Percentiles rank a stretch among this genome's conserved stretches.
These are phyloP conservation scores for Phaeodactylum tricornutum DNA, from an alignment of 108 stramenopile genomes.

Conservation along the genomic window DNA sequence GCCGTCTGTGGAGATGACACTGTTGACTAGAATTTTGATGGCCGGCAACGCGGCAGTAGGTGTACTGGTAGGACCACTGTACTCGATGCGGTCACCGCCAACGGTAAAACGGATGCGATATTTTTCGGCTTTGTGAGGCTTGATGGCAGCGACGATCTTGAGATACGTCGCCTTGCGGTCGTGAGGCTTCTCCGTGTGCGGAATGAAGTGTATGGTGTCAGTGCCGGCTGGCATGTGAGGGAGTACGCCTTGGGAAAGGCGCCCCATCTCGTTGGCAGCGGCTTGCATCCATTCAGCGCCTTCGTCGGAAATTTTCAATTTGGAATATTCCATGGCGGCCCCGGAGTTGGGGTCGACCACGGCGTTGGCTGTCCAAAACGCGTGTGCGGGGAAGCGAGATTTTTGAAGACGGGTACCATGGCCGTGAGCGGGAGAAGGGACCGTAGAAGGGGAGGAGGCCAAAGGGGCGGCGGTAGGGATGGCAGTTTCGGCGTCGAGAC, in stretches of 20 bases:
- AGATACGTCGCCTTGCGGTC: slow-evolving; percentile 10
- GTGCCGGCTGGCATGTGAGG: slow-evolving; percentile 10
- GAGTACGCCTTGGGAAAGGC: slow-evolving; percentile 17
- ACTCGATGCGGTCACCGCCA: slow-evolving; percentile 22
- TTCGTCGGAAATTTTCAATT: slow-evolving; percentile 9
- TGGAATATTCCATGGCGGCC: slow-evolving; percentile 12
- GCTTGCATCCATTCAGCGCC: slow-evolving; percentile 7
- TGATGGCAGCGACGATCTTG: slow-evolving; percentile 13
- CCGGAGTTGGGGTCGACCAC: slow-evolving; percentile 15
- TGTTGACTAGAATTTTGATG: slow-evolving; percentile 12
- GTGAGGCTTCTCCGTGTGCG: not conserved
- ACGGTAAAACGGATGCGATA: slow-evolving; percentile 16
- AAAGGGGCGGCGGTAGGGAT: not conserved
- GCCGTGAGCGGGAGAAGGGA: not conserved
- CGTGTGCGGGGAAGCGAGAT: not conserved
- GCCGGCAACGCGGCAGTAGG: not conserved
- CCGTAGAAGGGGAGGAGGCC: not conserved
- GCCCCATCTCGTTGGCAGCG: slow-evolving; percentile 10
- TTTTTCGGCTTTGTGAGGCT: slow-evolving; percentile 23
- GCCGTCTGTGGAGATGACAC: slow-evolving; percentile 6
- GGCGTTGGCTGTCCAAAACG: slow-evolving; percentile 1
- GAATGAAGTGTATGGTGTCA: slow-evolving; percentile 11
- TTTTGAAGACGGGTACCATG: not conserved
- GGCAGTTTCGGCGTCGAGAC: not conserved
- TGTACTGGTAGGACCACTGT: slow-evolving; percentile 9